Evolutionary conservation across 2,329 filamentous ascomycete genomes (phyloP).

Genomic region (Phaeophleospora eucalypticola): DNA sequence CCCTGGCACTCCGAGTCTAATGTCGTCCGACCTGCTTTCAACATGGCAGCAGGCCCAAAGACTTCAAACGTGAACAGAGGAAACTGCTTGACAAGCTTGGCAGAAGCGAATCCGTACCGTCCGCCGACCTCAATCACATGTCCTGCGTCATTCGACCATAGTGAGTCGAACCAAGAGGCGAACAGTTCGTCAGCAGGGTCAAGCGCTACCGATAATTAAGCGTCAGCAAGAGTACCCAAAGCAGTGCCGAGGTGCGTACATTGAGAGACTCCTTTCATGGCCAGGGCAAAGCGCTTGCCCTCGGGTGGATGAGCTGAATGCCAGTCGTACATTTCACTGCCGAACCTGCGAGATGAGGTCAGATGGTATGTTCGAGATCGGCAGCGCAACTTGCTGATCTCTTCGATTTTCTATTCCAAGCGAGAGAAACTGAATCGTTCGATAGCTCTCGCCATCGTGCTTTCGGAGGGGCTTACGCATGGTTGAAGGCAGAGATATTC

Average conservation of each 20-base stretch:
- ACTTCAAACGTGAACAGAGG: not conserved
- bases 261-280: conserved; percentile 3
- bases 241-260: not conserved
- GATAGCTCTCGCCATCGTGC: not conserved
- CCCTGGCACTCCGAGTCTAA: not conserved
- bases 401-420: no score
- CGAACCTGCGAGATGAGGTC: no score
- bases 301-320: not conserved
- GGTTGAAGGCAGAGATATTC: conserved; percentile 1
- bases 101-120: not conserved
- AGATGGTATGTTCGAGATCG: no score
- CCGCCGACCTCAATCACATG: not conserved
- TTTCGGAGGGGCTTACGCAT: conserved; percentile 1
- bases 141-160: not conserved
- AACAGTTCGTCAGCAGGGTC: conserved; percentile 4
- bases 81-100: not conserved
- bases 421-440: not conserved
- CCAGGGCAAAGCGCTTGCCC: conserved; percentile 2
- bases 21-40: not conserved
- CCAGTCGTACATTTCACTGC: conserved; percentile 6
- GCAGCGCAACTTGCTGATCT: no score
- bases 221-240: not conserved
- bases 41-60: no score
- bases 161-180: conserved; percentile 1
- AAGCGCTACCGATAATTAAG: conserved; percentile 1